phyloP scores from a whole-genome alignment of 371 early-diverging fungal species.

The Syncephalastrum contaminatum region DNA sequence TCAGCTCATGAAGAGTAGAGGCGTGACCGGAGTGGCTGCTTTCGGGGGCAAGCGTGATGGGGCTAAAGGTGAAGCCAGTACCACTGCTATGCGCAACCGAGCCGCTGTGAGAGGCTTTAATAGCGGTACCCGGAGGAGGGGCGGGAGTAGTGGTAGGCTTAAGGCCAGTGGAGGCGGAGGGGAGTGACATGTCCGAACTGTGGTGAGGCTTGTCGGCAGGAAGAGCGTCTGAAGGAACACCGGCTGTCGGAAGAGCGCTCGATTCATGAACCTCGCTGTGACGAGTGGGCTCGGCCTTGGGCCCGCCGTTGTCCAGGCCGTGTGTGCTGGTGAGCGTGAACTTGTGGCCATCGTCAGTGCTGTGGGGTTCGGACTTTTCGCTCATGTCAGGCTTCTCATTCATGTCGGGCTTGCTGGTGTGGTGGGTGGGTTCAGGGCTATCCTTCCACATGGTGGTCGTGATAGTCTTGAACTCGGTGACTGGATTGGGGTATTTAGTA shows the following conservation, averaged over 20 bases:
- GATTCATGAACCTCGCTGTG: neutral
- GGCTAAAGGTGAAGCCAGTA: slow-evolving; percentile 26
- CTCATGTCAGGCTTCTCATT: slow-evolving; percentile 1
- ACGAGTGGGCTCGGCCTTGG: neutral
- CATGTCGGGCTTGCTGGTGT: neutral
- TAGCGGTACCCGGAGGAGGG: neutral
- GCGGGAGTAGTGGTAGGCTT: neutral
- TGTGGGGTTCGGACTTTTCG: neutral
- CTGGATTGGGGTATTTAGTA: slow-evolving; percentile 2
- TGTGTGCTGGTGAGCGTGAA: slow-evolving; percentile 1
- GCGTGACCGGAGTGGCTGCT: slow-evolving; percentile 17
- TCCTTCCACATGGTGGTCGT: slow-evolving; percentile 16
- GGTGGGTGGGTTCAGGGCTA: slow-evolving; percentile 5
- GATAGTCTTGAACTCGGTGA: slow-evolving; percentile 18
- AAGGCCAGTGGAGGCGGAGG: neutral
- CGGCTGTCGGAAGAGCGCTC: neutral
- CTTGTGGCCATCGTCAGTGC: neutral
- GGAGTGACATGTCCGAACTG: no score
- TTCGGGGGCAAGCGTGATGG: slow-evolving; percentile 35
- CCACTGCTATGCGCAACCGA: slow-evolving; percentile 5
- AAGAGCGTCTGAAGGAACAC: no score
- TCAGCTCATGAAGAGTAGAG: slow-evolving; percentile 15
- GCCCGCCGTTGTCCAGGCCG: slow-evolving; percentile 9
- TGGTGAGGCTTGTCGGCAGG: no score
- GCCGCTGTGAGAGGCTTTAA: slow-evolving; percentile 1